A percentile compares a stretch with the other conserved stretches of the same genome.
These are phyloP conservation scores for Pseudogymnoascus sp. DNA, from an alignment of 2,329 filamentous ascomycete species.

Conservation along the genomic window DNA sequence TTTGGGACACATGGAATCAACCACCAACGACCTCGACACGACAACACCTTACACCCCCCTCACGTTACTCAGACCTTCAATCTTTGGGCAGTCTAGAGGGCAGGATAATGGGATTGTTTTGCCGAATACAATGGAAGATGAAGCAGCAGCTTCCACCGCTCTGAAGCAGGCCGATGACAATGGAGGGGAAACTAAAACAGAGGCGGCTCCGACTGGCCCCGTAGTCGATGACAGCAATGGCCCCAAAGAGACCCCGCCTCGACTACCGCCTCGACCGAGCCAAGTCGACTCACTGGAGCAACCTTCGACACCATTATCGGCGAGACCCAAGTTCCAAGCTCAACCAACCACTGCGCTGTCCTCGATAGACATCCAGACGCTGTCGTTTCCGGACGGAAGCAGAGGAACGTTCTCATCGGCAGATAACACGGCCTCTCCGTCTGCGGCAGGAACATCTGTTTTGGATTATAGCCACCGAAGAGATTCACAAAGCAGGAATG, in stretches of 20 bases:
- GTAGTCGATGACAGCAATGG: neutral
- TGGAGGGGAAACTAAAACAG: neutral
- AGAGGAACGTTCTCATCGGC: constrained; percentile 51
- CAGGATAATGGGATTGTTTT: constrained; percentile 7
- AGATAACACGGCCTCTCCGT: neutral
- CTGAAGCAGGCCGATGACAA: neutral
- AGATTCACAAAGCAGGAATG: constrained; percentile 25
- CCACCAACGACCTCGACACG: constrained; percentile 10
- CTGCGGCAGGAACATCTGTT: constrained; percentile 28
- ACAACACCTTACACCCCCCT: constrained; percentile 23
- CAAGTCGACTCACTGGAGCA: neutral
- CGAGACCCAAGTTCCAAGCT: constrained; percentile 35
- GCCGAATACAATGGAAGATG: constrained; percentile 3
- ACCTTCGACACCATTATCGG: neutral
- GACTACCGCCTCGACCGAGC: constrained; percentile 29
- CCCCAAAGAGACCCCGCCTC: constrained; percentile 39
- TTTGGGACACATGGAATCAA: constrained; percentile 16
- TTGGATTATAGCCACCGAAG: constrained; percentile 14
- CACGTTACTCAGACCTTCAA: constrained; percentile 19
- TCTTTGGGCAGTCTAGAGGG: neutral
- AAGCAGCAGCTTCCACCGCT: constrained; percentile 1
- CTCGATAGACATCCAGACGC: constrained; percentile 68
- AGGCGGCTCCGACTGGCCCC: neutral
- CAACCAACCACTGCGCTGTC: constrained; percentile 80
- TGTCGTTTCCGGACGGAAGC: constrained; percentile 63